Base-by-base conservation (phyloP, 2,329 filamentous ascomycete species). In the Penicillium sp. region DNA sequence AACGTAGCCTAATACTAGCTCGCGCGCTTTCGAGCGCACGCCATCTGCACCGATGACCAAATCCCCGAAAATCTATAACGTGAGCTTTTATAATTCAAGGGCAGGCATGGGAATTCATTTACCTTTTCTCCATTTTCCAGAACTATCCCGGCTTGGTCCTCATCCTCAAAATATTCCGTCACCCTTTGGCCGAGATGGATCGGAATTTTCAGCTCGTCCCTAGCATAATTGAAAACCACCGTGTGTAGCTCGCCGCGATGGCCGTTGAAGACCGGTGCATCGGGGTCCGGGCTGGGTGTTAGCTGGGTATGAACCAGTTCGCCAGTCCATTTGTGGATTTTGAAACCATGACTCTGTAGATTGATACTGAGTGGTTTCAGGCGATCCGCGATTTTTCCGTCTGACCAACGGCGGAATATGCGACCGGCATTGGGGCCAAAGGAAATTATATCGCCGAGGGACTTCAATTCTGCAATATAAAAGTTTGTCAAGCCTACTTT, bases 241-340 rank as follows among this genome's bases (percentile, higher is more conserved):
- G 80, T 72, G 55, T 86, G 83, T 48, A 86, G 71, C 67, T 85
- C 83, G 13, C 83, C 83, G 17, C 83, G 68, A 57, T 86, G 83
- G 0, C 83, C 83, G 44, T 85, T 85, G 61, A 85, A 81, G 8
- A 80, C 77, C 0, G 83, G 82, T 10, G 78, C 76, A 13, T 79
- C 76, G 1, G 72, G 71, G 26, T 77, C 67, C 27, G 68, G 68
- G 1, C 71, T 62, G 3, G 80, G 78, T 0, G 74, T 75, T 39
- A 62, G 67, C 51, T 86, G 84, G 51, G 84, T 83, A 49, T 81
- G 78, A 18, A 86, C 77, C 9, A 85, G 76, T 64, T 86, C 83
- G 27, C 83, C 83, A 24, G 83, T 82, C 54, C 76, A 85, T 58
- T 84, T 85, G 67, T 84, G 82, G 49, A 85, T 84, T 41, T 80